Evolutionary conservation across 2,329 filamentous ascomycete species (phyloP).

Genomic region (Claviceps pazoutovae): DNA sequence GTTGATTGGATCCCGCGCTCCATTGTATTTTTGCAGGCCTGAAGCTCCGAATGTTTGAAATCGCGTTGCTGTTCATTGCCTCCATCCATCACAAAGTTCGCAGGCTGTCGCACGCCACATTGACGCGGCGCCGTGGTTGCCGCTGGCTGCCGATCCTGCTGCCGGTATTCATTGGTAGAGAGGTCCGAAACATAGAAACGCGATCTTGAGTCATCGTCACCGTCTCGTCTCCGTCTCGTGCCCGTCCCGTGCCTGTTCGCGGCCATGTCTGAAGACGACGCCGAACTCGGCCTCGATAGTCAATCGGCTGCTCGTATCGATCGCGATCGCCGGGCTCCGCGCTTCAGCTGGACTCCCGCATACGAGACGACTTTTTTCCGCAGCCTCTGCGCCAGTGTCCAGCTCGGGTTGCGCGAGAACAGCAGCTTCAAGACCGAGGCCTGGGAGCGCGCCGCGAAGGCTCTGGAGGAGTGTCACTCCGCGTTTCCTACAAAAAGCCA

Average conservation of each 20-base stretch:
- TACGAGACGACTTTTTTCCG: constrained; percentile 48
- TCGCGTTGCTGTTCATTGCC: too few relatives aligned
- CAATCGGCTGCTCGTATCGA: constrained; percentile 20
- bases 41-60: too few relatives aligned
- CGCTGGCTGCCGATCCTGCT: constrained; percentile 1
- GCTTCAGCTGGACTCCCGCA: constrained; percentile 45
- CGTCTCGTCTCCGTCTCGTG: not conserved
- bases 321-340: constrained; percentile 30
- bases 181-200: not conserved
- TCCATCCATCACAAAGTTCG: not conserved
- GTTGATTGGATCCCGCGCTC: constrained; percentile 1
- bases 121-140: constrained; percentile 4
- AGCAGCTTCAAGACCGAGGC: constrained; percentile 49
- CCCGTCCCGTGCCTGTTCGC: not conserved
- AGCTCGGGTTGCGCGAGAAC: constrained; percentile 40
- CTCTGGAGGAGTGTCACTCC: constrained; percentile 39
- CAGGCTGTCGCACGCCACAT: constrained; percentile 3
- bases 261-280: constrained; percentile 26
- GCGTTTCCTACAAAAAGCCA: constrained; percentile 47
- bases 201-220: not conserved
- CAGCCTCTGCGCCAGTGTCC: constrained; percentile 45
- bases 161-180: constrained; percentile 1
- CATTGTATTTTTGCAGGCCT: not conserved
- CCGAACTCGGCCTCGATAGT: constrained; percentile 23
- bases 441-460: constrained; percentile 42